Conservation (phyloP, 805 yeast genomes). For the Ogataea wickerhamii region DNA sequence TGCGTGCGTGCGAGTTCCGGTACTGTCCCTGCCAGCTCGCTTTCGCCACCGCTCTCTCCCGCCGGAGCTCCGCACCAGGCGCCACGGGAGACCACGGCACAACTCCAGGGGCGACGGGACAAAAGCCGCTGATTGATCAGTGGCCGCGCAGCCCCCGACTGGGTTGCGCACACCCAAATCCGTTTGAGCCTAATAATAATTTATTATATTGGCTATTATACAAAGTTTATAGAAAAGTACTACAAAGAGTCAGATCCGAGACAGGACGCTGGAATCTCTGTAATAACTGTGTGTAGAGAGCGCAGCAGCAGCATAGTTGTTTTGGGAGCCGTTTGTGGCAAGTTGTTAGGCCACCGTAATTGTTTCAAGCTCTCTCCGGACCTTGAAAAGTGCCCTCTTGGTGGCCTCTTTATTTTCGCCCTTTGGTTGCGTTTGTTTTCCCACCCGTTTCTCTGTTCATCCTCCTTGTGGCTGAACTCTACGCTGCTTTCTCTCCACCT, state of each 20-base stretch:
- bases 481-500: conserved; percentile 1
- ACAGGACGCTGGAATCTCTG: no score
- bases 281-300: not conserved
- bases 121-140: not conserved
- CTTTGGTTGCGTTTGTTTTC: not conserved
- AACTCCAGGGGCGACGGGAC: no score
- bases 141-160: not conserved
- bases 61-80: no score
- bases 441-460: no score
- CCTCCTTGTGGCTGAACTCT: no score
- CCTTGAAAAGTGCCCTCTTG: not conserved
- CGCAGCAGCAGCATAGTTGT: not conserved
- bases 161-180: not conserved
- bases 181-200: not conserved
- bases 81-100: no score
- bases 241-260: no score
- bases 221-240: no score
- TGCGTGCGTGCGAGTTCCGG: no score
- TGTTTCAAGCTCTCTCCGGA: not conserved
- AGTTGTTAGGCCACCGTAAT: not conserved
- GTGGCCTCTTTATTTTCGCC: not conserved
- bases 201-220: conserved; percentile 1
- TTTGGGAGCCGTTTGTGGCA: not conserved
- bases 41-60: no score
- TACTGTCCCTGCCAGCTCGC: no score